Base-by-base conservation (phyloP, 2,329 filamentous ascomycete genomes). In the Paecilomyces formosus region DNA sequence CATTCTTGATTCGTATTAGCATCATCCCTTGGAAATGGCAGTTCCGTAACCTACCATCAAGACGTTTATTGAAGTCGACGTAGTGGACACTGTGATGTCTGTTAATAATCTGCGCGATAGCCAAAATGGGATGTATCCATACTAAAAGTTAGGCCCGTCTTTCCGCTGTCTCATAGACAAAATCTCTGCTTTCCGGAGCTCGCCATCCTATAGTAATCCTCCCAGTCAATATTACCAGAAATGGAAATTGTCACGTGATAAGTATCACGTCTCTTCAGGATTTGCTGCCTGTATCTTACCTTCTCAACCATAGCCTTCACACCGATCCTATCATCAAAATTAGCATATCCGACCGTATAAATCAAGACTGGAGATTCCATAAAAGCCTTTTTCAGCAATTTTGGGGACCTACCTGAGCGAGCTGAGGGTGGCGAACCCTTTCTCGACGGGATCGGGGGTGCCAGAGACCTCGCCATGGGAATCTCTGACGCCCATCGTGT, bases 21-120 rank as follows among this genome's bases (percentile, higher is more conserved):
- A 64, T 57, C 51, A n/a, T n/a, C 13, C 21, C 9, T 33, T 24
- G 9, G 21, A 8, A 30, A 1, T 51, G 21, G 54, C 28, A 9
- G 22, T 28, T 21, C 24, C 15, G 15, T 30, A 45, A 15, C 54
- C 55, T 69, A 80, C 78, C 79, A 66, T 87, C 84, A 31, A 87
- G 78, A 79, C 85, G 85, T 68, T 97, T 97, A 78, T 97, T 97
- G 84, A 97, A 97, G 69, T 96, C 95, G 70, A 96, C 91, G 73
- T 97, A 97, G 74, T 97, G 96, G 68, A 96, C 95, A 75, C 77
- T 80, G 56, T 26, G 3, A 18, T 11, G 30, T 9, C 31, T 15
- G 60, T 65, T 31, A 65, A 69, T 56, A 68, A 63, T 57, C 18
- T 31, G 50, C 31, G 15, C 49, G 52, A 61, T 13, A 21, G 53